Evolutionary conservation across 2,329 filamentous ascomycete genomes (phyloP).

Genomic region (Ophiostoma sp.): DNA sequence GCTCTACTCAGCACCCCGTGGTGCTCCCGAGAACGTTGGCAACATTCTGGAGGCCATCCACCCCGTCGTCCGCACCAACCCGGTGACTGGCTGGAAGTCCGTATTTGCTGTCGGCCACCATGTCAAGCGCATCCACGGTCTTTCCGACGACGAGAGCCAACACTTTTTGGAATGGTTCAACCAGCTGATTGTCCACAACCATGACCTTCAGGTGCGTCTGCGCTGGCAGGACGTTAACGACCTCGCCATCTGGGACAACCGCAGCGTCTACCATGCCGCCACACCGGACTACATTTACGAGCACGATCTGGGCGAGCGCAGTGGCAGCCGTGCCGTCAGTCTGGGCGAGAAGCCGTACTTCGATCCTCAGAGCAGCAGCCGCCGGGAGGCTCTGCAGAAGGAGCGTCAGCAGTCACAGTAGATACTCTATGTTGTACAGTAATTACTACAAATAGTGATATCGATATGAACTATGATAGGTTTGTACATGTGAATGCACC

Average conservation of each 20-base stretch:
- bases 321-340: slow-evolving; percentile 52
- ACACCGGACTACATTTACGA: slow-evolving; percentile 53
- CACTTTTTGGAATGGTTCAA: slow-evolving; percentile 55
- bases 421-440: neutral
- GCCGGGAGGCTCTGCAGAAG: slow-evolving; percentile 33
- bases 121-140: slow-evolving; percentile 51
- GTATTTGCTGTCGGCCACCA: slow-evolving; percentile 55
- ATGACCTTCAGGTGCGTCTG: slow-evolving; percentile 55
- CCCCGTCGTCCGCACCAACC: slow-evolving; percentile 58
- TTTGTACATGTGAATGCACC: too few relatives aligned
- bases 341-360: slow-evolving; percentile 57
- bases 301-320: slow-evolving; percentile 46
- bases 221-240: slow-evolving; percentile 50
- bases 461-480: neutral
- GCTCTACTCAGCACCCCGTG: slow-evolving; percentile 49
- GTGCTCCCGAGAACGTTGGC: slow-evolving; percentile 53
- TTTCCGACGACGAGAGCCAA: slow-evolving; percentile 50
- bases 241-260: slow-evolving; percentile 59
- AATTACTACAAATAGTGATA: neutral
- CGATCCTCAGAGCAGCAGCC: slow-evolving; percentile 45
- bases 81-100: slow-evolving; percentile 59
- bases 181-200: slow-evolving; percentile 53
- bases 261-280: slow-evolving; percentile 56
- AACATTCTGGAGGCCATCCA: slow-evolving; percentile 51
- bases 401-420: neutral